Base-by-base conservation (phyloP, 1,284 basidiomycete genomes). In the Somion occarium region DNA sequence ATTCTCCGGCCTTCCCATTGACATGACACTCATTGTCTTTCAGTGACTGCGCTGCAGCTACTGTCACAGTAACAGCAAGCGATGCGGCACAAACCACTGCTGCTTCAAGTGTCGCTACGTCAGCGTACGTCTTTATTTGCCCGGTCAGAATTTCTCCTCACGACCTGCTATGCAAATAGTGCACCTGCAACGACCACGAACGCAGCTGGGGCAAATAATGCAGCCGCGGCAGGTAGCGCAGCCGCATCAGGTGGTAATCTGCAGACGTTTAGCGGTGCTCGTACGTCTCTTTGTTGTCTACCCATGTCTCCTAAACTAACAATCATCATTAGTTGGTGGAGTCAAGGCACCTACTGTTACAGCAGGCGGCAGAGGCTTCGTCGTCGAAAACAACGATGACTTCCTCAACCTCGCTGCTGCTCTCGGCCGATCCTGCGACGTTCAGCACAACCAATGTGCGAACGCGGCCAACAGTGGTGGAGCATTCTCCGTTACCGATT, bases 371-470 rank as follows among this genome's bases (percentile, higher is more conserved):
- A 63, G 69, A 46, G 76, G 74, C 23, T 79, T 79, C 64, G 53
- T 62, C 7, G 75, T 78, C 45, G 45, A 55, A 25, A 70, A 68
- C 53, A 74, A 73, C 42, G 72, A 73, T 48, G 64, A 66, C 24
- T 82, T 82, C 72, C 53, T 79, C 38, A 77, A 77, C 61, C 38
- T 69, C n/a, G 66, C 61, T 39, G 76, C 73, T 41, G 79, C 80
- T 11, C 68, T 82, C 38, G 72, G 72, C n/a, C 74, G 80, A 30
- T 79, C 78, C 1, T 82, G 80, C 62, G 78, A 80, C 54, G 70
- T 79, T 39, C 77, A 79, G 63, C 71, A 79, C 60, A 80, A 80
- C 64, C 50, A 65, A 23, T 61, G 61, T 47, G 59, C 59, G 22
- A 50, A 63, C 47, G 38, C 24, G 20, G 62, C 60, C 19, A 64